phyloP scores from a whole-genome alignment of 352 stramenopile genomes.

The Globisporangium megalacanthum region DNA sequence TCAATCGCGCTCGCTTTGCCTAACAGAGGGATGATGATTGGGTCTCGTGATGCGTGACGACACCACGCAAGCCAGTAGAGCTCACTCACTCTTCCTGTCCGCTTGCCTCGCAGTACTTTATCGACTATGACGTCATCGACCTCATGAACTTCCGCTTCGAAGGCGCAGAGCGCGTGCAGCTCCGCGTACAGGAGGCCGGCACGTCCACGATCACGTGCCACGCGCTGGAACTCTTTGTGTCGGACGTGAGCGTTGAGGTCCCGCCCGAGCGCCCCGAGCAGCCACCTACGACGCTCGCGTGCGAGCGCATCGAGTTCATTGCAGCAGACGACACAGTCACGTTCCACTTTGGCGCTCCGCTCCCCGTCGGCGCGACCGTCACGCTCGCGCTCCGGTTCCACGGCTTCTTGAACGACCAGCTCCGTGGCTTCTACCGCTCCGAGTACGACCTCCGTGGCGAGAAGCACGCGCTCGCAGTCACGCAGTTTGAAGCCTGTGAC shows the following conservation, averaged over 20 bases:
- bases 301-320: slow-evolving; percentile 43
- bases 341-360: slow-evolving; percentile 37
- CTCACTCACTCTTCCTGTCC: too few species aligned
- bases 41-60: too few species aligned
- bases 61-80: too few species aligned
- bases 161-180: slow-evolving; percentile 48
- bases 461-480: slow-evolving; percentile 91
- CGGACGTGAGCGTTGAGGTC: slow-evolving; percentile 56
- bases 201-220: slow-evolving; percentile 89
- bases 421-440: slow-evolving; percentile 95
- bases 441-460: slow-evolving; percentile 91
- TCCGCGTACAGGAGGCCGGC: slow-evolving; percentile 58
- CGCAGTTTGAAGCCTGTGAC: slow-evolving; percentile 81
- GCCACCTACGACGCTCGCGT: slow-evolving; percentile 35
- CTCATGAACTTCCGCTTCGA: slow-evolving; percentile 71
- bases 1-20: too few species aligned
- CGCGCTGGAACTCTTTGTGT: slow-evolving; percentile 91
- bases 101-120: too few species aligned
- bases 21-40: too few species aligned
- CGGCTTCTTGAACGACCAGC: slow-evolving; percentile 87
- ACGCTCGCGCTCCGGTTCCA: slow-evolving; percentile 49
- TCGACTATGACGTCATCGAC: slow-evolving; percentile 79
- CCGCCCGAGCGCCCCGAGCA: slow-evolving; percentile 24
- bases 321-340: slow-evolving; percentile 51
- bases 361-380: slow-evolving; percentile 27